phyloP scores from a whole-genome alignment of 768 basidiomycete species.

The Suillus placidus region DNA sequence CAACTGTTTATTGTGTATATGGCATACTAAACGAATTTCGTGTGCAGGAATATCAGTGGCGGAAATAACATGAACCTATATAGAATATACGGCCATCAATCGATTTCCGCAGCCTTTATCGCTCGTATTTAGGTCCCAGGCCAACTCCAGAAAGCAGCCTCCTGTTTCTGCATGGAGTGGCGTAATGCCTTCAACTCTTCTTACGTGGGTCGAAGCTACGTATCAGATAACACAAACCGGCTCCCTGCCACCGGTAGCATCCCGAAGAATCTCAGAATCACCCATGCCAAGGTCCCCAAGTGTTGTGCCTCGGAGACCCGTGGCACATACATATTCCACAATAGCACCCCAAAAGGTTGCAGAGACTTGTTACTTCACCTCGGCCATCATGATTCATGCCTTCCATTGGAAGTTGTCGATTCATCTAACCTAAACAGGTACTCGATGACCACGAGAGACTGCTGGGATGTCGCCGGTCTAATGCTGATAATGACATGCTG shows the following conservation, averaged over 20 bases:
- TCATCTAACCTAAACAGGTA: constrained; percentile 4
- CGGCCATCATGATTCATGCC: no score
- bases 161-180: no score
- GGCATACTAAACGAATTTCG: neutral
- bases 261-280: neutral
- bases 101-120: neutral
- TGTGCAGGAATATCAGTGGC: neutral
- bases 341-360: neutral
- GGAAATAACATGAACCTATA: neutral
- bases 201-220: neutral
- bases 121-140: neutral
- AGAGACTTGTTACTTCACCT: neutral
- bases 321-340: neutral
- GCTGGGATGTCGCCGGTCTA: neutral
- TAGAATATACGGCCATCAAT: neutral
- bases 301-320: neutral
- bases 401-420: neutral
- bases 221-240: neutral
- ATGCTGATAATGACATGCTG: neutral
- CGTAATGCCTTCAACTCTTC: neutral
- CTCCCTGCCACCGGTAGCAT: neutral
- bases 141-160: neutral
- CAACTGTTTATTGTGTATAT: neutral
- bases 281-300: neutral
- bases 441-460: neutral